Conservation (phyloP, 192 early-diverging fungal species). For the Coemansia sp. region DNA sequence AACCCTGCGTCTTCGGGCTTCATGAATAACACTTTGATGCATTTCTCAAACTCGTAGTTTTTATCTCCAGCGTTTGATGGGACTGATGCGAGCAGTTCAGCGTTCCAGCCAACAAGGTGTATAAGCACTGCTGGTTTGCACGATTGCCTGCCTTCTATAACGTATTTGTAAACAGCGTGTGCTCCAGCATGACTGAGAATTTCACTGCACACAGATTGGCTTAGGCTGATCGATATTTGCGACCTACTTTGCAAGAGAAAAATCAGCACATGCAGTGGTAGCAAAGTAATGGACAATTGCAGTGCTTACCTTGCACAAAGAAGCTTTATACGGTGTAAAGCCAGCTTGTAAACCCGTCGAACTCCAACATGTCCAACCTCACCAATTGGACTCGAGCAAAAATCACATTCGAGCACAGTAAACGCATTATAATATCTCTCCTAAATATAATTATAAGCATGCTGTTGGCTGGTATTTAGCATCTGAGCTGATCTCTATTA, state of each 20-base stretch:
- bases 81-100: slow-evolving; percentile 23
- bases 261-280: not conserved
- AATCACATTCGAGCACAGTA: slow-evolving; percentile 24
- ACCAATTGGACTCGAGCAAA: slow-evolving; percentile 23
- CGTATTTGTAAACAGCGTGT: slow-evolving; percentile 52
- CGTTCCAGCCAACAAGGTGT: slow-evolving; percentile 50
- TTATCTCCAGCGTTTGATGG: not conserved
- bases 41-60: slow-evolving; percentile 12
- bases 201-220: slow-evolving; percentile 35
- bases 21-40: slow-evolving; percentile 37
- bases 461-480: slow-evolving; percentile 11
- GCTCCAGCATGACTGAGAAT: slow-evolving; percentile 45
- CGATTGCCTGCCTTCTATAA: slow-evolving; percentile 36
- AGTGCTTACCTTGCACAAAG: slow-evolving; percentile 8
- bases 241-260: slow-evolving; percentile 2
- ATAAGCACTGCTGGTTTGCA: slow-evolving; percentile 37
- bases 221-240: slow-evolving; percentile 14
- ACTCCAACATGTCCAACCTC: slow-evolving; percentile 41
- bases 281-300: not conserved
- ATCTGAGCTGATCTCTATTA: slow-evolving; percentile 10
- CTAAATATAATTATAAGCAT: slow-evolving; percentile 12
- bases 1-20: slow-evolving; percentile 10
- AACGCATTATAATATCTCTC: slow-evolving; percentile 39
- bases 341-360: slow-evolving; percentile 26
- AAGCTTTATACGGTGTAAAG: slow-evolving; percentile 18